Percentiles rank a stretch among this genome's conserved stretches.
Conservation (phyloP, 805 yeast species). For the Ogataea chonburiensis region DNA sequence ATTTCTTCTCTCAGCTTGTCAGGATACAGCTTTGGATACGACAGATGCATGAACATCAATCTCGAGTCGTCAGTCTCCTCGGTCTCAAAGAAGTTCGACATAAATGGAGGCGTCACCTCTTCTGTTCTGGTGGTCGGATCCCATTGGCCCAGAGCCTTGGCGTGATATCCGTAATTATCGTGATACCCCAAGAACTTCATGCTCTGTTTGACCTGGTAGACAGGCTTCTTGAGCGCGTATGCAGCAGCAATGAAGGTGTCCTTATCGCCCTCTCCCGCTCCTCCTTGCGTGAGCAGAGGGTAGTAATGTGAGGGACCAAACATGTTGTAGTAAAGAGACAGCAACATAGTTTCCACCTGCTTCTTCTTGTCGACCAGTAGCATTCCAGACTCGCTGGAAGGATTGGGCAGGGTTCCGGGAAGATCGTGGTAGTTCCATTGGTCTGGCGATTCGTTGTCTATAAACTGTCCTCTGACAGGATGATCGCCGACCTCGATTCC, state of each 20-base stretch:
- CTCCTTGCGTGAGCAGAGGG: conserved; percentile 65
- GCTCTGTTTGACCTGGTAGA: conserved; percentile 50
- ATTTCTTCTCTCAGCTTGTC: conserved; percentile 24
- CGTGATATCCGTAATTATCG: conserved; percentile 34
- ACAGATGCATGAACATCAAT: conserved; percentile 53
- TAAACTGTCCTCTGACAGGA: conserved; percentile 36
- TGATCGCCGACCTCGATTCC: conserved; percentile 36
- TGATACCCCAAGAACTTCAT: conserved; percentile 53
- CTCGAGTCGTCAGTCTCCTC: conserved; percentile 23
- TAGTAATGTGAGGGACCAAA: conserved; percentile 65
- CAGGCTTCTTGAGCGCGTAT: conserved; percentile 32
- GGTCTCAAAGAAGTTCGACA: conserved; percentile 33
- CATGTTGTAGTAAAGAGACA: conserved; percentile 62
- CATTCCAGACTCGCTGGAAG: conserved; percentile 71
- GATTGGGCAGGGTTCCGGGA: conserved; percentile 63
- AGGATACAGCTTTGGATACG: conserved; percentile 53
- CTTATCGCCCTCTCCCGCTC: conserved; percentile 78
- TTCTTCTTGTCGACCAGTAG: conserved; percentile 54
- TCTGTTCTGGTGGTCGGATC: conserved; percentile 40
- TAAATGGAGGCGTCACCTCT: conserved; percentile 3
- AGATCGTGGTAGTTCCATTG: conserved; percentile 56
- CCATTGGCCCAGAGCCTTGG: conserved; percentile 46
- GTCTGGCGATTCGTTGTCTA: conserved; percentile 17
- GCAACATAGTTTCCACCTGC: conserved; percentile 53
- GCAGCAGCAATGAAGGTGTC: conserved; percentile 77